Percentiles rank a stretch among this genome's conserved stretches.
These are phyloP conservation scores for Apiospora sp. DNA, from an alignment of 2,329 filamentous ascomycete species.

Conservation along the genomic window DNA sequence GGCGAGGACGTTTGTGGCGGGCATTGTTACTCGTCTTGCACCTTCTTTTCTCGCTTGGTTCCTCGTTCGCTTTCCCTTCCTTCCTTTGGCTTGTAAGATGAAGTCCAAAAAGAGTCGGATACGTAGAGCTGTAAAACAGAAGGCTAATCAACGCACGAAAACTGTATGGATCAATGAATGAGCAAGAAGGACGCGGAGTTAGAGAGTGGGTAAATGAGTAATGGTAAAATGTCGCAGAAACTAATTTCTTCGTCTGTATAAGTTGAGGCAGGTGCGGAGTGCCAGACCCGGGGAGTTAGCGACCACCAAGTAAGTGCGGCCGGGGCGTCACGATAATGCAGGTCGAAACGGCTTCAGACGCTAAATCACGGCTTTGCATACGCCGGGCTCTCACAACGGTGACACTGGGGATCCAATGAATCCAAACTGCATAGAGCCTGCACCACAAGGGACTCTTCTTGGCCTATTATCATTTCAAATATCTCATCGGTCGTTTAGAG, in stretches of 20 bases:
- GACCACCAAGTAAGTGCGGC: background rate
- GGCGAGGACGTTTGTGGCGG: slow-evolving; percentile 63
- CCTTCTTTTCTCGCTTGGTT: background rate
- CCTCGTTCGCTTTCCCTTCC: background rate
- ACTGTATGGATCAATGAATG: background rate
- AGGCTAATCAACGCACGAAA: background rate
- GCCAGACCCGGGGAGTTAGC: background rate
- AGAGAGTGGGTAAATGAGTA: background rate
- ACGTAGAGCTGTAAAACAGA: background rate
- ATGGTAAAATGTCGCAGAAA: background rate
- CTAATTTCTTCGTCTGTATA: background rate
- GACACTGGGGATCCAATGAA: too few relatives aligned
- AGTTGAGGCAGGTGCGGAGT: background rate
- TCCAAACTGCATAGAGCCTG: background rate
- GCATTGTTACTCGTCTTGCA: slow-evolving; percentile 43
- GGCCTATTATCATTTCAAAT: background rate
- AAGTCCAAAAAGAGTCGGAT: background rate
- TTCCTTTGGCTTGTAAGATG: background rate
- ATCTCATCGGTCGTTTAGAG: background rate
- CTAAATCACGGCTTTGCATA: background rate
- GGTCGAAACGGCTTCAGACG: background rate
- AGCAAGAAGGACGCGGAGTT: background rate
- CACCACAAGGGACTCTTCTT: background rate
- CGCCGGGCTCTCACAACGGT: background rate
- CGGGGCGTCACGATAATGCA: background rate